Base-by-base conservation (phyloP, 2,329 filamentous ascomycete genomes). In the Alternaria sp. region DNA sequence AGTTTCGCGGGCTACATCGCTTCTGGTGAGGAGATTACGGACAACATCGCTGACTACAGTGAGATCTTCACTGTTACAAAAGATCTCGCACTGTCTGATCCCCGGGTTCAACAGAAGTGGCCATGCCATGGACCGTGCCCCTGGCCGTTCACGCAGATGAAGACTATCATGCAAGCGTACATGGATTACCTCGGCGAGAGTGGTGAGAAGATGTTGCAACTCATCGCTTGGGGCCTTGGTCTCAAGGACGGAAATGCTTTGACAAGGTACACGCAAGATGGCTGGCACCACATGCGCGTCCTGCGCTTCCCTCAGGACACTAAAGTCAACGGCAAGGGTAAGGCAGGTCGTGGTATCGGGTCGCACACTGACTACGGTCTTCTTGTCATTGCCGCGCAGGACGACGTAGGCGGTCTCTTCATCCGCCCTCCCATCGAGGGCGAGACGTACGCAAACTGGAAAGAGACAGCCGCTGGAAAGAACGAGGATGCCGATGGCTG, bases 51-150 rank as follows among this genome's bases (percentile, higher is more conserved):
- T 16, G 83, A 85, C 65, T 85, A 84, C 64, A 83, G 81, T 1
- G 83, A 85, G 68, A 84, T 85, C 32, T 85, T 84, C 61, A 85
- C 83, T 2, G 80, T 85, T 18, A 84, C 81, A 12, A 85, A 84
- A 59, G 82, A 85, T 49, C 70, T 85, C 7, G 67, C 70, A 4
- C 60, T 70, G 2, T 60, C 72, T 5, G 81, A 85, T 48, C 63
- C 69, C 1, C 75, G 82, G 2, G 82, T 84, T 4, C 66, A 67
- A 20, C 70, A 69, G 4, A 75, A 76, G 28, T 84, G 83, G 82
- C 83, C 83, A 0, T 84, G 81, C 63, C 83, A 85, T 61, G 83
- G 83, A 0, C 80, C 80, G 3, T 82, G 79, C 59, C 83, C 83
- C 0, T 85, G 83, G 83, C 81, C 82, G 0, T 79, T 82, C 42